Evolutionary conservation across 2,329 filamentous ascomycete genomes (phyloP).

Genomic region (Neofusicoccum umdonicola): DNA sequence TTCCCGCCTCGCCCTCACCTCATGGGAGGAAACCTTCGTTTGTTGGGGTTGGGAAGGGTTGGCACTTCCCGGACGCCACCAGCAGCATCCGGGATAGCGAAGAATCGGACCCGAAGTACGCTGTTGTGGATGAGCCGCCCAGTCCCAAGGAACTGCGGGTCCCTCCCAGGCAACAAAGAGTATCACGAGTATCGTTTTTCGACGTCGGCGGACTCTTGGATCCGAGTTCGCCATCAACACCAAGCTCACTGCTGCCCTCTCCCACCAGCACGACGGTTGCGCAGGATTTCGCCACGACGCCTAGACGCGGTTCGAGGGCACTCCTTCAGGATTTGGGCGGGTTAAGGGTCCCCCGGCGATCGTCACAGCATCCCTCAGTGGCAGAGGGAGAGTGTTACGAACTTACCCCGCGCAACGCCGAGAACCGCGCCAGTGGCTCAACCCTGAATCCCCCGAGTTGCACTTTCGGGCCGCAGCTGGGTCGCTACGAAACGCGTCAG

Average conservation of each 20-base stretch:
- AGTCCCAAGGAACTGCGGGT: constrained; percentile 42
- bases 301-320: constrained; percentile 28
- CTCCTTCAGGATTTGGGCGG: constrained; percentile 33
- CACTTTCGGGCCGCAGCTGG: constrained; percentile 15
- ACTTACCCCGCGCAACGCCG: constrained; percentile 11
- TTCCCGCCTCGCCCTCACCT: constrained; percentile 24
- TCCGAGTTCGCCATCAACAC: constrained; percentile 24
- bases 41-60: constrained; percentile 22
- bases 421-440: neutral
- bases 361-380: constrained; percentile 7
- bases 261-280: constrained; percentile 34
- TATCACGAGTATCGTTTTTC: constrained; percentile 79
- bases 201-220: constrained; percentile 78
- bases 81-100: constrained; percentile 23
- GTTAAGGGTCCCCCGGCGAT: constrained; percentile 19
- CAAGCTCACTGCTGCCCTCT: neutral
- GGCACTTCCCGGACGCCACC: constrained; percentile 33
- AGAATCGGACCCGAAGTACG: constrained; percentile 25
- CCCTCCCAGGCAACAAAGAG: constrained; percentile 57
- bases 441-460: neutral
- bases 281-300: constrained; percentile 41
- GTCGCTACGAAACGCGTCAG: constrained; percentile 13
- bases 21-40: constrained; percentile 6
- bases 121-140: constrained; percentile 31
- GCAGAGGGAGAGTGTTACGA: constrained; percentile 15